A percentile compares a stretch with the other conserved stretches of the same genome.
Evolutionary conservation across 305 asterid species (phyloP).

Genomic region (Rubia tinctorum): DNA sequence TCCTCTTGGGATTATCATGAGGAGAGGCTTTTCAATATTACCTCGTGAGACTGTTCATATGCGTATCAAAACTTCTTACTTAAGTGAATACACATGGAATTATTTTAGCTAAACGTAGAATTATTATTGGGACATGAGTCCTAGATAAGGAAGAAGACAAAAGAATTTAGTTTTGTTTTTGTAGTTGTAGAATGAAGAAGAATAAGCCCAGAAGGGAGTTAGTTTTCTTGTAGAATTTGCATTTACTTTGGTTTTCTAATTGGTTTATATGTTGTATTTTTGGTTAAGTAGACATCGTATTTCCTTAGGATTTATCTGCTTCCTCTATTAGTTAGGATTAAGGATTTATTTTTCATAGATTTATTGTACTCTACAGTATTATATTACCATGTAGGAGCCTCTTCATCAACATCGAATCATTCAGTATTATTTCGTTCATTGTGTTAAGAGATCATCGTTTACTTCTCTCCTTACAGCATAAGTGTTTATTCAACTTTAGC

Average conservation of each 20-base stretch:
- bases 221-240: background rate
- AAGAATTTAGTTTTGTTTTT: background rate
- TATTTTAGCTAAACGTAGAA: background rate
- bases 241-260: background rate
- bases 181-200: background rate
- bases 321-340: too few relatives aligned
- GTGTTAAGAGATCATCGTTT: background rate
- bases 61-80: background rate
- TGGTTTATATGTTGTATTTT: background rate
- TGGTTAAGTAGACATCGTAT: background rate
- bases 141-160: background rate
- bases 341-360: too few relatives aligned
- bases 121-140: background rate
- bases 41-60: background rate
- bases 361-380: background rate
- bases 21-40: background rate
- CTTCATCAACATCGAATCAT: too few relatives aligned
- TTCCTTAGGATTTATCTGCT: background rate
- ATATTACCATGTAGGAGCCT: background rate
- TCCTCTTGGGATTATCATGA: background rate
- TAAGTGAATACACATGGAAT: background rate
- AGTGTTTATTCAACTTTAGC: too few relatives aligned
- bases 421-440: background rate
- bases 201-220: background rate
- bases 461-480: too few relatives aligned